Conservation (phyloP, 2,329 filamentous ascomycete genomes). For the Akanthomyces muscarius region DNA sequence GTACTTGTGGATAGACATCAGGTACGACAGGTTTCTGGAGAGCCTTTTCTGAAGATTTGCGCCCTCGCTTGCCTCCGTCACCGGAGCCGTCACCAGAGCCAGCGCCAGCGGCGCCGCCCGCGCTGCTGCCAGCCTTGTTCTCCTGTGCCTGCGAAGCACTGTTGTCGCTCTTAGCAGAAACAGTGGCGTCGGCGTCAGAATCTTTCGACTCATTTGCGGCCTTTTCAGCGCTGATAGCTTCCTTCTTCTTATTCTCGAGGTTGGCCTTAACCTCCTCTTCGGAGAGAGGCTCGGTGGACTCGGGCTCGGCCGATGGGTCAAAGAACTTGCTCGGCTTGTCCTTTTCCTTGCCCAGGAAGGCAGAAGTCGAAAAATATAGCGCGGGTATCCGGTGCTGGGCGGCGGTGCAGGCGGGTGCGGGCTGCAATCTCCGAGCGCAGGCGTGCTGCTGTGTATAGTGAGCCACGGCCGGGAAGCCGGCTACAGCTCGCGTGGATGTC, state of each 20-base stretch:
- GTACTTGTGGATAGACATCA: conserved; percentile 94
- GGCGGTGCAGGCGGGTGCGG: conserved; percentile 12
- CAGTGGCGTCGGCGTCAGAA: conserved; percentile 37
- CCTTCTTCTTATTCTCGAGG: conserved; percentile 42
- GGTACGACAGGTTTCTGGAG: conserved; percentile 86
- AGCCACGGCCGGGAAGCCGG: conserved; percentile 27
- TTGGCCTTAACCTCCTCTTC: conserved; percentile 52
- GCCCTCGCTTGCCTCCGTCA: conserved; percentile 66
- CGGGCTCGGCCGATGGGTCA: conserved; percentile 40
- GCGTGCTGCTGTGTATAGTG: conserved; percentile 27
- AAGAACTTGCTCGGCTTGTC: conserved; percentile 47
- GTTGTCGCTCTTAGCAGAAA: conserved; percentile 44
- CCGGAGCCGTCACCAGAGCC: conserved; percentile 40
- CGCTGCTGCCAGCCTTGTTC: conserved; percentile 42
- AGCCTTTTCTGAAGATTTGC: conserved; percentile 68
- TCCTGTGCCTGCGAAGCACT: conserved; percentile 39
- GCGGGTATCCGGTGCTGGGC: conserved; percentile 26
- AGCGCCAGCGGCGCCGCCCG: conserved; percentile 50
- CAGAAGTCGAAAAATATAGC: conserved; percentile 36
- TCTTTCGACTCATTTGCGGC: conserved; percentile 45
- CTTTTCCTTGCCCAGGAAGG: conserved; percentile 33
- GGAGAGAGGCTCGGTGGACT: conserved; percentile 43
- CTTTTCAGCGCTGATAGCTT: conserved; percentile 36
- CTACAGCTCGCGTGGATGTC: conserved; percentile 23
- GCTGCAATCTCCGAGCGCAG: conserved; percentile 31